Base-by-base conservation (phyloP, 2,329 filamentous ascomycete genomes). In the Monosporascus cannonballus region DNA sequence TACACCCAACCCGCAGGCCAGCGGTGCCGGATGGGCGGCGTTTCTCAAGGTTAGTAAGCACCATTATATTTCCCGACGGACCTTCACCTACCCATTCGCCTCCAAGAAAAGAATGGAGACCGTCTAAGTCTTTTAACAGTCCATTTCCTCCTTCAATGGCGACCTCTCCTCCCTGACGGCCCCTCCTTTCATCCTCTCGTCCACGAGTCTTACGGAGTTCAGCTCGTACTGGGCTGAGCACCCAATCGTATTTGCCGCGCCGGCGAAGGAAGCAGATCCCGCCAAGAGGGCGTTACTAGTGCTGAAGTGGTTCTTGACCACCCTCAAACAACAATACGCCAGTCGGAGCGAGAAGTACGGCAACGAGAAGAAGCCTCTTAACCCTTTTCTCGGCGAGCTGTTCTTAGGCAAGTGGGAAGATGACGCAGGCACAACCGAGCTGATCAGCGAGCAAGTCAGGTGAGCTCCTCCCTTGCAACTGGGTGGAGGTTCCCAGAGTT, bases 331-430 rank as follows among this genome's bases (percentile, higher is more conserved):
- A 49, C 68, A 78, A 50, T 79, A 79, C 57, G 69, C 77, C 11
- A 61, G 73, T 61, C 54, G 75, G 47, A 67, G 74, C 48, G 70
- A 72, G 30, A 72, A 75, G 7, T 68, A 67, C 30, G 68, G 73
- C 37, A 76, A 74, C 55, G 77, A 78, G 64, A 76, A 76, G 63
- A 80, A 80, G 57, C 77, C 77, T 2, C 69, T 79, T 6, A 80
- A 80, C 53, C 76, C 77, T 6, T 79, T 80, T 49, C 66, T 80
- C 0, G 77, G 77, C 17, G 77, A 79, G 61, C 54, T 79, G 1
- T 80, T 79, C 57, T 57, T 79, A 9, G 62, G 59, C 1, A 65
- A 66, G 44, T 67, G 66, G 57, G 61, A 68, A 42, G 67, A 69
- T 18, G 60, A 54, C 9, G 64, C 64, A 34, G 66, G 66, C 51